Evolutionary conservation across 139 green algal species (phyloP).

Genomic region (Mesotaenium endlicherianum): DNA sequence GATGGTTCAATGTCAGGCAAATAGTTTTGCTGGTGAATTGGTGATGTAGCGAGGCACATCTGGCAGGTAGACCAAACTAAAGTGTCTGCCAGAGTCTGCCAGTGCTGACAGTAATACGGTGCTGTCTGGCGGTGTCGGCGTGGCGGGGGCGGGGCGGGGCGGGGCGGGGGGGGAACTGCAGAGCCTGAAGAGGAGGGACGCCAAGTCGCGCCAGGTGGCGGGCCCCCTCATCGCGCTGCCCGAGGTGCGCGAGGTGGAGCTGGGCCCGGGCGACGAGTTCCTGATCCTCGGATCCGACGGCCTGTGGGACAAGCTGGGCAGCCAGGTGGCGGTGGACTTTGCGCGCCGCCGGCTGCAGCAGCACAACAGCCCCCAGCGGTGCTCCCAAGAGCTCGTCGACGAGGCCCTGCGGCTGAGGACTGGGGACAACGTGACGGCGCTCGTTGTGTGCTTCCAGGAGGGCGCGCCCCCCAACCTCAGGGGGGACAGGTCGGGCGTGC

Average conservation of each 20-base stretch:
- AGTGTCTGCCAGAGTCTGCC: too few species aligned
- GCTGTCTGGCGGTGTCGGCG: too few species aligned
- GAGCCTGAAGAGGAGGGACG: too few species aligned
- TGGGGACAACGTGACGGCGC: constrained; percentile 58
- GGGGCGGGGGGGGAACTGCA: too few species aligned
- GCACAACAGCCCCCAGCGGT: constrained; percentile 57
- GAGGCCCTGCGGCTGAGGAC: constrained; percentile 56
- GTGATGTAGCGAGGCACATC: too few species aligned
- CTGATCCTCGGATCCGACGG: constrained; percentile 62
- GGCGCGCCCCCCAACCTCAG: constrained; percentile 40
- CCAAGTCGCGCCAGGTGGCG: too few species aligned
- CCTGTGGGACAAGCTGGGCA: constrained; percentile 61
- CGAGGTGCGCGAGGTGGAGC: constrained; percentile 35
- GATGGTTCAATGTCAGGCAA: too few species aligned
- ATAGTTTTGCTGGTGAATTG: too few species aligned
- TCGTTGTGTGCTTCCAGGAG: constrained; percentile 55
- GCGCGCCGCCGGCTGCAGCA: constrained; percentile 46
- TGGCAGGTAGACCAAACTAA: too few species aligned
- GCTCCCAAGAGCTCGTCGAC: constrained; percentile 49
- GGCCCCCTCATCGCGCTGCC: constrained; percentile 34
- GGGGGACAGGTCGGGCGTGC: not conserved
- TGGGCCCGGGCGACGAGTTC: constrained; percentile 61
- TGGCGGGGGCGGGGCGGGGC: too few species aligned
- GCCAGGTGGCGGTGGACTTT: constrained; percentile 57
- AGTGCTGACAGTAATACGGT: too few species aligned